Conservation (phyloP, 2,329 filamentous ascomycete genomes). For the Aureobasidium pullulans region DNA sequence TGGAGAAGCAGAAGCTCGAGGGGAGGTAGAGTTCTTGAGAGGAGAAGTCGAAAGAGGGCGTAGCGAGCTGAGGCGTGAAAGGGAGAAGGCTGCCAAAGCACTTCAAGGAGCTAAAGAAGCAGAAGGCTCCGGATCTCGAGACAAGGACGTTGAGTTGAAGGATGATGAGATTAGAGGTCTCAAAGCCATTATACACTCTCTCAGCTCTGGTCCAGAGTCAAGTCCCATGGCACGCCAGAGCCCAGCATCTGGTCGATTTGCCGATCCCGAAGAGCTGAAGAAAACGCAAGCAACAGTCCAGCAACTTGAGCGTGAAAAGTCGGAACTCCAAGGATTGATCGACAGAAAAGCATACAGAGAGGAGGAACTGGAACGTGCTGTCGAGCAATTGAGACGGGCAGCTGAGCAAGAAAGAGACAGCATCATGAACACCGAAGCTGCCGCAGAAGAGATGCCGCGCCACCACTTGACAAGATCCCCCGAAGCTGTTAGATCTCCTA, state of each 20-base stretch:
- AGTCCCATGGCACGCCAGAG: slow-evolving; percentile 19
- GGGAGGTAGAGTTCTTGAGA: slow-evolving; percentile 89
- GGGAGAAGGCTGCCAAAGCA: slow-evolving; percentile 67
- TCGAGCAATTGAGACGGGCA: slow-evolving; percentile 21
- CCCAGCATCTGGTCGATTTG: slow-evolving; percentile 7
- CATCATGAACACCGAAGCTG: slow-evolving; percentile 43
- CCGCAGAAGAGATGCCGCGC: slow-evolving; percentile 36
- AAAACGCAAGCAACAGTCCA: slow-evolving; percentile 56
- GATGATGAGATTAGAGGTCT: slow-evolving; percentile 95
- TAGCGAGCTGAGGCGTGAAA: slow-evolving; percentile 78
- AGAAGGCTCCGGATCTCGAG: slow-evolving; percentile 28
- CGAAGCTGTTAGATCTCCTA: slow-evolving; percentile 41
- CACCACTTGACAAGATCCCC: slow-evolving; percentile 45
- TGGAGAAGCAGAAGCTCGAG: slow-evolving; percentile 89
- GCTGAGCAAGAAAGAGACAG: slow-evolving; percentile 43
- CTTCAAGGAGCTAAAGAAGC: slow-evolving; percentile 44
- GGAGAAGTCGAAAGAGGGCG: slow-evolving; percentile 90
- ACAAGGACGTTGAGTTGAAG: slow-evolving; percentile 81
- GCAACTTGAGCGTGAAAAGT: slow-evolving; percentile 71
- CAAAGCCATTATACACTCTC: slow-evolving; percentile 94
- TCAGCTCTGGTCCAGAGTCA: slow-evolving; percentile 62
- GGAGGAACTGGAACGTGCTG: slow-evolving; percentile 76
- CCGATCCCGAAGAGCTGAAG: slow-evolving; percentile 40
- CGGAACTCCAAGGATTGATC: slow-evolving; percentile 65
- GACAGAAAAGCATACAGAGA: slow-evolving; percentile 68